Base-by-base conservation (phyloP, 2,329 filamentous ascomycete species). In the Sclerotinia nivalis region DNA sequence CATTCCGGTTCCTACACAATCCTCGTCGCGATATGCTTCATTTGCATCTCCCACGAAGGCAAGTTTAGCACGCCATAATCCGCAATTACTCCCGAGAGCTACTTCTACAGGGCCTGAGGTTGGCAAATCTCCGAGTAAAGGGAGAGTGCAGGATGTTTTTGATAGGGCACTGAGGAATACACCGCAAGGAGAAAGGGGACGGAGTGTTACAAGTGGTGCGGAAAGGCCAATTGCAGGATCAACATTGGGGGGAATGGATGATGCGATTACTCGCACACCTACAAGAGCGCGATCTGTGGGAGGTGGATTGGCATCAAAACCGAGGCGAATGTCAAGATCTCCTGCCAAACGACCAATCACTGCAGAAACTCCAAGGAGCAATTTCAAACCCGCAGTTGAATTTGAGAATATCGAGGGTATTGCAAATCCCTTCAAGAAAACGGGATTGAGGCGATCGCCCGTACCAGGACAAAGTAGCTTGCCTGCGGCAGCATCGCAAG, bases 21-120 rank as follows among this genome's bases (percentile, higher is more conserved):
- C 60, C 8, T 22, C 69, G 73, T 72, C 68, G 71, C 76, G 43
- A 75, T 79, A 25, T 77, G 84, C 86, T 0, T 90, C 88, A 0
- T 91, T 88, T 76, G 86, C 86, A 68, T 90, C 89, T n/a, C 89
- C 90, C 0, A 91, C 89, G 0, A 87, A 84, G 76, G 84, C 89
- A 18, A 91, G 88, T 74, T 79, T 91, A 20, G 83, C 88, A 70
- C 85, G 86, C 72, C 84, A 86, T 61, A 86, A 90, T 71, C 87
- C 88, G 0, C 84, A 88, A 15, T 81, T 89, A 9, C 79, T 89
- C 47, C 80, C 83, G 69, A 82, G 84, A 72, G 78, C 75, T 15
- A 58, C 69, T 28, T 76, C 75, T 13, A 71, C 76, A 28, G 76
- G 74, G 81, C 59, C 67, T 7, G 58, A 69, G 15, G 76, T 74